phyloP scores from a whole-genome alignment of 163 green algal species.

The Scenedesmus sp. region DNA sequence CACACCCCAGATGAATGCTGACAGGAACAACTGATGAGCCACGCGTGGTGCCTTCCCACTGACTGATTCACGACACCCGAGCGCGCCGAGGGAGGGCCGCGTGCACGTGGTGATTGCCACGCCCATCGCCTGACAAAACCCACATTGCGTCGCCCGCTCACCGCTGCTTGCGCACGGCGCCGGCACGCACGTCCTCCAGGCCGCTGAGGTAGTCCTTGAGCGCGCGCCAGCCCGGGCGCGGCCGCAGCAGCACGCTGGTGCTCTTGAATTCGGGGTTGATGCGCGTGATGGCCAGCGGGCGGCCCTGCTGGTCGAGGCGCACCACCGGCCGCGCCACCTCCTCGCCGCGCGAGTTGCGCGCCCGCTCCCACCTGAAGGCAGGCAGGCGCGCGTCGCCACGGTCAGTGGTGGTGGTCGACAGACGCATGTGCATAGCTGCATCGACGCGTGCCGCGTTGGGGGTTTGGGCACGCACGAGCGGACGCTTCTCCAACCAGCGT shows the following conservation, averaged over 20 bases:
- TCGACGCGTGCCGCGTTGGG: neutral
- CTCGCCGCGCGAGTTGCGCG: neutral
- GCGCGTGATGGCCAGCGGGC: slow-evolving; percentile 80
- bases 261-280: slow-evolving; percentile 75
- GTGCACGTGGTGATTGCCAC: too few relatives aligned
- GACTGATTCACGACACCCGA: too few relatives aligned
- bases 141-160: neutral
- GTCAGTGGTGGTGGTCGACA: too few relatives aligned
- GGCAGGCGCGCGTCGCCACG: too few relatives aligned
- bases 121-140: too few relatives aligned
- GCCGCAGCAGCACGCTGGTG: slow-evolving; percentile 87
- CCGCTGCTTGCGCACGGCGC: slow-evolving; percentile 46
- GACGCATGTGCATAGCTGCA: neutral
- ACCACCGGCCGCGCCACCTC: slow-evolving; percentile 46
- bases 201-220: slow-evolving; percentile 67
- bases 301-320: slow-evolving; percentile 24
- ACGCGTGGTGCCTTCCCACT: too few relatives aligned
- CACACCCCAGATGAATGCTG: neutral
- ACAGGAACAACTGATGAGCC: neutral
- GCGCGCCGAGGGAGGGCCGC: too few relatives aligned
- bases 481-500: too few relatives aligned
- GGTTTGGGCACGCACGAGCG: too few relatives aligned
- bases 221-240: slow-evolving; percentile 78
- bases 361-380: slow-evolving; percentile 22
- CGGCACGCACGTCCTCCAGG: slow-evolving; percentile 34